Evolutionary conservation across 805 yeast species (phyloP), one percentile per base, ranked within the genome.

Genomic region (Candida oleophila): DNA sequence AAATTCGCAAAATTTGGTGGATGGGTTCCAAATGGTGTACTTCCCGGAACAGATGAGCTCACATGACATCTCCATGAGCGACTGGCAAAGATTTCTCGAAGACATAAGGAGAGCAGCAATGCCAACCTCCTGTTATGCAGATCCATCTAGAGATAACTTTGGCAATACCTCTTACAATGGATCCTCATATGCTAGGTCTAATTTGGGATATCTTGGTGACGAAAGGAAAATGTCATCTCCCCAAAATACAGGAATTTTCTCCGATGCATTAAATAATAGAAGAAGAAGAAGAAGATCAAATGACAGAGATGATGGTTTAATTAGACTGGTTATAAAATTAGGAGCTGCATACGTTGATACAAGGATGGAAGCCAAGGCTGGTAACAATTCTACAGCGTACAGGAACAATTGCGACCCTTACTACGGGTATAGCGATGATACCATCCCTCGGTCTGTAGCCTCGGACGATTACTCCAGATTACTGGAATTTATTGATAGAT

Each of bases 41-140:
- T 41, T 41, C 35, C 43, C 43, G 4, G 43, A 41, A 12, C 21
- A 14, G 4, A 14, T 41, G n/a, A 21, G 43, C n/a, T 30, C 43
- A 4, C 43, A 41, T 28, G 43, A 41, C 19, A 32, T 41, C 37
- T n/a, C 35, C 5, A 35, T 32, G 37, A 41, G 35, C 20, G 43
- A 41, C 16, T 41, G 43, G 43, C 43, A 41, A 20, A 25, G 35
- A 16, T 41, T 41, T 20, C 43, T 41, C 20, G 34, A 22, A 15
- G 43, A 41, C 14, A 4, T 41, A 11, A 21, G 19, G 21, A 11
- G 15, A n/a, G 28, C 22, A 4, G 41, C 20, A 11, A 38, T 21
- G 15, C 41, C 20, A 20, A 25, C 30, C 11, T 25, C 30, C 5
- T 25, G 9, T 7, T 25, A 25, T 25, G 30, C 30, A 25, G 5